Base-by-base conservation (phyloP, 2,329 filamentous ascomycete species). In the Sporothrix protearum region DNA sequence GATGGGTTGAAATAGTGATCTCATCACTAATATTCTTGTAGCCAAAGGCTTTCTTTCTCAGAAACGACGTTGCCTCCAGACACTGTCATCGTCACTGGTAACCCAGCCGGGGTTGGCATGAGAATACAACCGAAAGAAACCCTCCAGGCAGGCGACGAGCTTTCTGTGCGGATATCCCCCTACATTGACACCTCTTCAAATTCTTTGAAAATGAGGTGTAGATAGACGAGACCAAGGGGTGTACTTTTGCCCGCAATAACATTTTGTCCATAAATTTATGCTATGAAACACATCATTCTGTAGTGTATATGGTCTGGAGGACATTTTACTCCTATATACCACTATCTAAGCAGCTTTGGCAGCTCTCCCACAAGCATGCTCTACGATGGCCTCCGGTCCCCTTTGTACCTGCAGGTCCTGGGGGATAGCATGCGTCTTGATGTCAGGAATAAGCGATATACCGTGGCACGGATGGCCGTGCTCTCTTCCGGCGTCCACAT, bases 321-420 rank as follows among this genome's bases (percentile, higher is more conserved):
- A 4, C 42, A 47, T 2, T 16, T 19, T 12, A 3, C 12, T 33
- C 14, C 25, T 12, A 25, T 57, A 7, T 33, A 16, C 2, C 49
- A n/a, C 22, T 66, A 64, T 25, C 39, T 76, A 19, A 79, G 67
- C 7, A 79, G 71, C 10, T 57, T 55, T 1, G 82, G 82, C 14
- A 84, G 74, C 70, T 82, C 77, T 74, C 83, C 81, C 51, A 81
- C 78, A 55, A 87, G 77, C n/a, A 76, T 83, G 85, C 69, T 85
- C 84, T 1, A 88, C 84, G n/a, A 88, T 80, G 3, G 83, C 85
- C 76, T 87, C 85, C 0, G 85, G 85, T 0, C 86, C 85, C 70
- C 79, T 81, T 73, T 86, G 80, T 2, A 85, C 83, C 74, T 88
- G 85, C 68, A 88, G 76, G 0, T 86, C 86, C 47, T 85, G 81